A percentile compares a stretch with the other conserved stretches of the same genome.
These are phyloP conservation scores for Wickerhamiella shivajii DNA, from an alignment of 805 yeast species.

Conservation along the genomic window DNA sequence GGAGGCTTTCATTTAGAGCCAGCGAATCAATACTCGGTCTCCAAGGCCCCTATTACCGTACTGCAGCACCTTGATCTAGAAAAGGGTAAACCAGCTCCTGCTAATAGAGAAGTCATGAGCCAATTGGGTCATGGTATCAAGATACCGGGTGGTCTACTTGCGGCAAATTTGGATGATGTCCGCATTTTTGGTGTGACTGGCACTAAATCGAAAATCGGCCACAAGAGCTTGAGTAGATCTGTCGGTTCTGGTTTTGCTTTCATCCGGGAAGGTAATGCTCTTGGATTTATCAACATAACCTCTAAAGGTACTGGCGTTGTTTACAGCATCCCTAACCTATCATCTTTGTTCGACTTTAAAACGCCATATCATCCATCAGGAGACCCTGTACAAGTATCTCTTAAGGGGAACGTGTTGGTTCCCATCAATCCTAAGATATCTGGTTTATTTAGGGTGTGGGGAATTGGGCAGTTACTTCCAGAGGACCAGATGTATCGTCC, in stretches of 20 bases:
- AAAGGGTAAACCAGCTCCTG: slow-evolving; percentile 51
- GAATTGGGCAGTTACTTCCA: slow-evolving; percentile 25
- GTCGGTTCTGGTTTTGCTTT: slow-evolving; percentile 39
- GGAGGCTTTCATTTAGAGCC: slow-evolving; percentile 49
- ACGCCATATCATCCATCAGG: slow-evolving; percentile 10
- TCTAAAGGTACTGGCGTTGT: slow-evolving; percentile 13
- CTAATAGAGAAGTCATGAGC: slow-evolving; percentile 42
- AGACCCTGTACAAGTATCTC: slow-evolving; percentile 24
- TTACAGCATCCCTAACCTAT: slow-evolving; percentile 17
- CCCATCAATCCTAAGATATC: slow-evolving; percentile 43
- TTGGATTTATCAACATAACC: slow-evolving; percentile 21
- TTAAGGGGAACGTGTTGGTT: slow-evolving; percentile 26
- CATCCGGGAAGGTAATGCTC: slow-evolving; percentile 32
- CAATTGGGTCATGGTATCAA: slow-evolving; percentile 45
- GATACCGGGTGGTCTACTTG: slow-evolving; percentile 47
- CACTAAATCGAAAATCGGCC: slow-evolving; percentile 48
- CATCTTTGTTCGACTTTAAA: slow-evolving; percentile 13
- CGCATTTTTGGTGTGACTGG: slow-evolving; percentile 52
- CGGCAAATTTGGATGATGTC: slow-evolving; percentile 32
- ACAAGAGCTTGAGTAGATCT: slow-evolving; percentile 44
- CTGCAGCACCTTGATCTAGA: slow-evolving; percentile 45
- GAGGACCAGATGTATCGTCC: slow-evolving; percentile 44
- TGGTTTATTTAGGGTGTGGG: slow-evolving; percentile 38
- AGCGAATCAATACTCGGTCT: slow-evolving; percentile 34
- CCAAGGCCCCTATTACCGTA: slow-evolving; percentile 37